Conservation (phyloP, 2,329 filamentous ascomycete genomes). For the Fusarium coicis region DNA sequence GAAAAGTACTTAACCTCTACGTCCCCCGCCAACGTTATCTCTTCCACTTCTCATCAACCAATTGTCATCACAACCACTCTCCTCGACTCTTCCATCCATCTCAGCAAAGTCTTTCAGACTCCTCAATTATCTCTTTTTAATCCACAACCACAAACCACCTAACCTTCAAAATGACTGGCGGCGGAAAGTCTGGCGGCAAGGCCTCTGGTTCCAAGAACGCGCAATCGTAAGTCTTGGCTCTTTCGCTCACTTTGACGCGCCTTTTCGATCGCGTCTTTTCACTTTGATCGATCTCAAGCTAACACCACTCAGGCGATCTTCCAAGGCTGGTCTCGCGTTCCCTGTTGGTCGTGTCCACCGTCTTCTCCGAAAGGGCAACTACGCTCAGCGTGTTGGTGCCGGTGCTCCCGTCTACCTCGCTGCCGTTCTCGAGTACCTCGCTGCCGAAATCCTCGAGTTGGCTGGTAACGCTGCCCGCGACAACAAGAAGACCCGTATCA, state of each 20-base stretch:
- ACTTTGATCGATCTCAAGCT: slow-evolving; percentile 9
- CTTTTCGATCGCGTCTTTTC: slow-evolving; percentile 3
- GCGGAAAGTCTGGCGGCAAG: slow-evolving; percentile 99
- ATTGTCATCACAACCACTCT: slow-evolving; percentile 53
- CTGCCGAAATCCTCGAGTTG: slow-evolving; percentile 98
- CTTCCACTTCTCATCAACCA: slow-evolving; percentile 49
- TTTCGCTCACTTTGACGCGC: not conserved
- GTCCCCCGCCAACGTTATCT: slow-evolving; percentile 57
- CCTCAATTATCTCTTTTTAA: slow-evolving; percentile 25
- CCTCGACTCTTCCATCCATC: slow-evolving; percentile 45
- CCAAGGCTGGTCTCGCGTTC: slow-evolving; percentile 99
- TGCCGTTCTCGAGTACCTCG: slow-evolving; percentile 97
- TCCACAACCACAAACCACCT: slow-evolving; percentile 39
- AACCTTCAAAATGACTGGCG: slow-evolving; percentile 96
- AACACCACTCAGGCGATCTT: slow-evolving; percentile 79
- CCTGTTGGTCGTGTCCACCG: slow-evolving; percentile 99
- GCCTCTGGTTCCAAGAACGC: slow-evolving; percentile 98
- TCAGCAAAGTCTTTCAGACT: slow-evolving; percentile 33
- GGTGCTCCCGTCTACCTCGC: slow-evolving; percentile 97
- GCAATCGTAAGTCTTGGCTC: slow-evolving; percentile 82
- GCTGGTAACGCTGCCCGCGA: slow-evolving; percentile 98
- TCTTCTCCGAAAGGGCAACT: slow-evolving; percentile 99
- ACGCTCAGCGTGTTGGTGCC: slow-evolving; percentile 98
- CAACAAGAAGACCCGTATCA: slow-evolving; percentile 99
- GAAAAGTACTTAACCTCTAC: slow-evolving; percentile 67